Evolutionary conservation across 2,329 filamentous ascomycete genomes (phyloP), one percentile per base, ranked within the genome.

Genomic region (Hypoxylon sp.): DNA sequence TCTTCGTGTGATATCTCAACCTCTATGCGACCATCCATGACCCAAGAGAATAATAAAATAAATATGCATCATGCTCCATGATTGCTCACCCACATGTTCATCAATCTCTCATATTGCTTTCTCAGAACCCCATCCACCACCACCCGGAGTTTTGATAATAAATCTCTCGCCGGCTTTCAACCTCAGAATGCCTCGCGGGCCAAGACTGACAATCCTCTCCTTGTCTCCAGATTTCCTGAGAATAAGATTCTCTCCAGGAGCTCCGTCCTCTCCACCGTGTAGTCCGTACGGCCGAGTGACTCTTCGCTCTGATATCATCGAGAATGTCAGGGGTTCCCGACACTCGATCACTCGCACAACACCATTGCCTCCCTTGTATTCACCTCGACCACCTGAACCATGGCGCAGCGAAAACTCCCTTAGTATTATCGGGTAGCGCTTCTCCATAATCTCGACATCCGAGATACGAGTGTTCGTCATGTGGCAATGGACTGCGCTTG

Each of bases 391-490:
- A 5, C 86, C 86, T 45, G 85, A 89, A 0, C 85, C 86, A 1
- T 80, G 69, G 2, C 90, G 78, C 4, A 93, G 77, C 7, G 83
- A 83, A 76, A 92, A 92, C 71, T 91, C 85, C 9, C 88, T 81
- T 11, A 93, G 79, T 0, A 93, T 77, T 4, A 92, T 89, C 0
- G 90, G 90, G 73, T 92, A 92, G 17, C 90, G 81, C 25, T 89
- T 83, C 78, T 93, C 90, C 68, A 92, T 89, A 17, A 91, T 85
- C 75, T 93, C 90, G 0, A 88, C 83, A 74, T 93, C 90, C 0
- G 90, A 92, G 74, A 92, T 92, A 5, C 90, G 85, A 2, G 90
- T 93, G 72, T 93, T 93, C 2, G 90, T 93, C 89, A 92, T 92
- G 75, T 93, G 90, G 1, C 88, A 90, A 73, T 93, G 90, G 7